Percentiles rank a stretch among this genome's conserved stretches.
These are phyloP conservation scores for Aureobasidium sp. DNA, from an alignment of 2,329 filamentous ascomycete species.

Conservation along the genomic window DNA sequence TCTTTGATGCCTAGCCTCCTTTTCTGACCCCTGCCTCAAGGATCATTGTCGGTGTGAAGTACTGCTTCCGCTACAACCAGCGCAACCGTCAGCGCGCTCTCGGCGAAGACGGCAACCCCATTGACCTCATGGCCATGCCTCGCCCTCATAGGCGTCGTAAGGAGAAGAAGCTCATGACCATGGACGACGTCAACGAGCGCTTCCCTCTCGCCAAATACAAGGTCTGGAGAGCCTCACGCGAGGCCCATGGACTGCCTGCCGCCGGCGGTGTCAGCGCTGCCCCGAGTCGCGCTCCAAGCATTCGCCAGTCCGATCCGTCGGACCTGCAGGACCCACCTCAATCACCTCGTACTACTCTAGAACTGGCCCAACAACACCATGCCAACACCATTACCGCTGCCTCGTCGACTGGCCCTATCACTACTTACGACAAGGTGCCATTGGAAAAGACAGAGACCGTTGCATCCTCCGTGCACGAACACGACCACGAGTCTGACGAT, in stretches of 20 bases:
- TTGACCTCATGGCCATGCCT: conserved; percentile 80
- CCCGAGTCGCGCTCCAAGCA: conserved; percentile 64
- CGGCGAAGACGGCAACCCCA: conserved; percentile 73
- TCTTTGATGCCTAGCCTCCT: neutral
- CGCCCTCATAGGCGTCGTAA: conserved; percentile 76
- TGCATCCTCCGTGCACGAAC: conserved; percentile 22
- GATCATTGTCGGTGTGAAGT: conserved; percentile 99
- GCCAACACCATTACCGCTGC: conserved; percentile 29
- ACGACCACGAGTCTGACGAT: conserved; percentile 48
- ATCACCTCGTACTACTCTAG: conserved; percentile 30
- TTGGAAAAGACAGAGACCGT: conserved; percentile 28
- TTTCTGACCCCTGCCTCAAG: conserved; percentile 41
- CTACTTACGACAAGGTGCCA: conserved; percentile 27
- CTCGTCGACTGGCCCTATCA: conserved; percentile 16
- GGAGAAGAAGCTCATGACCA: conserved; percentile 98
- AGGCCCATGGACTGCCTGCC: conserved; percentile 74
- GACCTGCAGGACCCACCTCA: conserved; percentile 21
- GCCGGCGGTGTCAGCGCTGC: conserved; percentile 74
- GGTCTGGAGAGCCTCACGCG: conserved; percentile 77
- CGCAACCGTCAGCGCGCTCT: conserved; percentile 73
- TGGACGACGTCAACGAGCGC: conserved; percentile 97
- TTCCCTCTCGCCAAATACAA: conserved; percentile 98
- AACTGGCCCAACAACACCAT: conserved; percentile 42
- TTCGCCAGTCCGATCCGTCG: conserved; percentile 55
- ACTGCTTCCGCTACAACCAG: conserved; percentile 97